Percentiles rank a stretch among this genome's conserved stretches.
Conservation (phyloP, 371 early-diverging fungal genomes). For the Fennellomyces sp. region DNA sequence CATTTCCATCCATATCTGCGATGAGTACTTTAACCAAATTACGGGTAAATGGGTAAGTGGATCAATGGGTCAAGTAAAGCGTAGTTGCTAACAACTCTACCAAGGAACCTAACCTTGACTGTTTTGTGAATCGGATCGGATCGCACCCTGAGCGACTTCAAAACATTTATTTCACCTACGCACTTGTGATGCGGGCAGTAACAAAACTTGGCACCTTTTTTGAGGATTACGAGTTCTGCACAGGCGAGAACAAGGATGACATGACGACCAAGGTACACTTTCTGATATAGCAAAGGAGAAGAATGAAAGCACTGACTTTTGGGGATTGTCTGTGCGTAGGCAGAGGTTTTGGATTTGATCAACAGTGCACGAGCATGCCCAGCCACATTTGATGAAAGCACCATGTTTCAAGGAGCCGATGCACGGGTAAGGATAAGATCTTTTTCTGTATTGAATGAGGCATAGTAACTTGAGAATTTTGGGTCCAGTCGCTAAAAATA, state of each 20-base stretch:
- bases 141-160: constrained; percentile 89
- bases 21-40: constrained; percentile 84
- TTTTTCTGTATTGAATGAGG: neutral
- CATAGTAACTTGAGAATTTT: neutral
- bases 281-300: neutral
- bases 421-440: constrained; percentile 32
- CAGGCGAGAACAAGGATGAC: constrained; percentile 57
- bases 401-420: constrained; percentile 70
- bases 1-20: constrained; percentile 96
- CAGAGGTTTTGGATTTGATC: constrained; percentile 62
- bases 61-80: neutral
- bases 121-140: constrained; percentile 88
- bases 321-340: constrained; percentile 20
- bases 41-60: constrained; percentile 86
- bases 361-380: constrained; percentile 65
- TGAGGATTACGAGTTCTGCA: constrained; percentile 69
- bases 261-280: constrained; percentile 41
- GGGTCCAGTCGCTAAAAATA: constrained; percentile 55
- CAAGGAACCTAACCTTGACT: constrained; percentile 82
- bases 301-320: no score
- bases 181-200: constrained; percentile 82
- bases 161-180: constrained; percentile 94
- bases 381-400: constrained; percentile 86
- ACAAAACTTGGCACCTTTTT: constrained; percentile 84
- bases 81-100: neutral